Percentiles rank a stretch among this genome's conserved stretches.
phyloP scores from a whole-genome alignment of 2,329 filamentous ascomycete species.

The Xylaria sp. region DNA sequence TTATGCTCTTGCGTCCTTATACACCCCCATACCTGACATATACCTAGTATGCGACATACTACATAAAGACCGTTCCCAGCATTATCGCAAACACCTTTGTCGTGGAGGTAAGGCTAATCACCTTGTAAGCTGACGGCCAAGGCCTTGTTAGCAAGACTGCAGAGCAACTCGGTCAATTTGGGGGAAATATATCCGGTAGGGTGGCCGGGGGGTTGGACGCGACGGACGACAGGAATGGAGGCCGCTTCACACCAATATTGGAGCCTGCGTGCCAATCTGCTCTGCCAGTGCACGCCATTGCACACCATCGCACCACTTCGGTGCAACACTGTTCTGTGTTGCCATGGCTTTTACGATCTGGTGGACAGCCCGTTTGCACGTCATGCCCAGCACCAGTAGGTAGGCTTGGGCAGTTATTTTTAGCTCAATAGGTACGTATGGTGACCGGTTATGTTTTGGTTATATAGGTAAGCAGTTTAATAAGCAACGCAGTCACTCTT shows the following conservation, averaged over 20 bases:
- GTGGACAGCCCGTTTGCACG: not conserved
- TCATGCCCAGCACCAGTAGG: not conserved
- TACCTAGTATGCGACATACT: not conserved
- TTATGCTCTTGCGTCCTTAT: too few relatives aligned
- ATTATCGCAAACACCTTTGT: not conserved
- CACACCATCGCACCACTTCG: not conserved
- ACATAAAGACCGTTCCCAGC: too few relatives aligned
- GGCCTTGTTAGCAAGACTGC: slow-evolving; percentile 10
- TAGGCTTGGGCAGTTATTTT: not conserved
- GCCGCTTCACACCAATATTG: slow-evolving; percentile 16
- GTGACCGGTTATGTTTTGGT: not conserved
- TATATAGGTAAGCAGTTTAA: not conserved
- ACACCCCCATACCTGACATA: too few relatives aligned
- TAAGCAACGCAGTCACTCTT: not conserved
- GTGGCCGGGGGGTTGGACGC: slow-evolving; percentile 22
- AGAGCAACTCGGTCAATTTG: slow-evolving; percentile 16
- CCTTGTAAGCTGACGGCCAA: slow-evolving; percentile 14
- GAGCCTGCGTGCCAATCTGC: slow-evolving; percentile 16
- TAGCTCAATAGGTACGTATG: not conserved
- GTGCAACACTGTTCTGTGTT: not conserved
- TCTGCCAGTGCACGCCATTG: not conserved
- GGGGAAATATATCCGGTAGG: slow-evolving; percentile 22
- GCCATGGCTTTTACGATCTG: slow-evolving; percentile 5
- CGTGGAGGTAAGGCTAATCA: not conserved
- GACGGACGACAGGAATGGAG: slow-evolving; percentile 23